Percentiles rank a stretch among this genome's conserved stretches.
Conservation (phyloP, 495 filamentous ascomycete species). For the Aspergillus affinis region DNA sequence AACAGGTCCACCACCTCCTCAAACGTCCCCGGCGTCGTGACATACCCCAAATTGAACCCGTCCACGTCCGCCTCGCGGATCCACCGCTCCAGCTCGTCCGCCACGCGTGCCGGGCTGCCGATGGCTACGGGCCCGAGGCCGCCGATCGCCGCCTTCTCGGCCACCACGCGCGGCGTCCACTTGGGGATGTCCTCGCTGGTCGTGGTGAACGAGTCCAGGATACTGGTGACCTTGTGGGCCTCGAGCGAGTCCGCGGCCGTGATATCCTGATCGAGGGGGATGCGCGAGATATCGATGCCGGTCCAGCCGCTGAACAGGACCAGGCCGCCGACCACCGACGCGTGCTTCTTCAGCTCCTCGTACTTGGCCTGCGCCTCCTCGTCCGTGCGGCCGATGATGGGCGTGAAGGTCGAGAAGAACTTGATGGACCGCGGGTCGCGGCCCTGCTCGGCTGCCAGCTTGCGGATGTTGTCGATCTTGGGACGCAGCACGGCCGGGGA, state of each 20-base stretch:
- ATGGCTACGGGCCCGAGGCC: slow-evolving; percentile 53
- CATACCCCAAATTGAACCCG: slow-evolving; percentile 57
- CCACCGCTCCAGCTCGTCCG: slow-evolving; percentile 61
- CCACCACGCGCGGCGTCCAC: slow-evolving; percentile 54
- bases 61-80: slow-evolving; percentile 58
- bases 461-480: slow-evolving; percentile 56
- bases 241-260: slow-evolving; percentile 51
- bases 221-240: slow-evolving; percentile 50
- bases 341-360: slow-evolving; percentile 50
- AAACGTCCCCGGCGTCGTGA: slow-evolving; percentile 60
- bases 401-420: slow-evolving; percentile 58
- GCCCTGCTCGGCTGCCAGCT: slow-evolving; percentile 48
- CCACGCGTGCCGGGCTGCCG: slow-evolving; percentile 54
- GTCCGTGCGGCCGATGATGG: slow-evolving; percentile 56
- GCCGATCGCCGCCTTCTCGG: slow-evolving; percentile 58
- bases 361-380: slow-evolving; percentile 57
- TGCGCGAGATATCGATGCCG: slow-evolving; percentile 59
- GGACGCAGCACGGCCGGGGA: slow-evolving; percentile 49
- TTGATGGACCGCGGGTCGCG: slow-evolving; percentile 58
- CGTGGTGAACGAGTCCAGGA: slow-evolving; percentile 51
- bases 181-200: slow-evolving; percentile 48
- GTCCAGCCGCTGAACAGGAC: slow-evolving; percentile 63
- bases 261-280: slow-evolving; percentile 57
- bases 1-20: slow-evolving; percentile 61
- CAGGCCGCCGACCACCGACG: slow-evolving; percentile 54